A percentile compares a stretch with the other conserved stretches of the same genome.
phyloP scores from a whole-genome alignment of 352 stramenopile species.

The Globisporangium alternatum region DNA sequence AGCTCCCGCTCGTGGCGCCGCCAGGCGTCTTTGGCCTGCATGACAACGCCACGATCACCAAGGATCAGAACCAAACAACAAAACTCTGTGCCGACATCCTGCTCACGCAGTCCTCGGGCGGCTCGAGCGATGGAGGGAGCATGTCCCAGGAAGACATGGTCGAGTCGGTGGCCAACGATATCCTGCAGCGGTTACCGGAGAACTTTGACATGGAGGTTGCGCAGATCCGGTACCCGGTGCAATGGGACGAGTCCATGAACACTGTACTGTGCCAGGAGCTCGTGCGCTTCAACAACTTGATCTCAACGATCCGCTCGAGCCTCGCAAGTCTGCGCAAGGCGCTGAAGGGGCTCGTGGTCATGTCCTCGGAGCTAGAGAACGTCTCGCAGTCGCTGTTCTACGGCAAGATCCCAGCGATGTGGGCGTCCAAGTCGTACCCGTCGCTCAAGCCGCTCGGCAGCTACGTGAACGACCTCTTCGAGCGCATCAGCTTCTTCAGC shows the following conservation, averaged over 20 bases:
- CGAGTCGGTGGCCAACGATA: slow-evolving; percentile 82
- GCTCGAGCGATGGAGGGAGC: slow-evolving; percentile 50
- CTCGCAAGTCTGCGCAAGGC: slow-evolving; percentile 88
- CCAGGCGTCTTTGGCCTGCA: slow-evolving; percentile 93
- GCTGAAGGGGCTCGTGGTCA: slow-evolving; percentile 92
- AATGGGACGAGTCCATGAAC: slow-evolving; percentile 94
- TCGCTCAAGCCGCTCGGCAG: slow-evolving; percentile 91
- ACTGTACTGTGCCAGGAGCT: slow-evolving; percentile 93
- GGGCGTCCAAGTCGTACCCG: slow-evolving; percentile 90
- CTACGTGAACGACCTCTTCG: slow-evolving; percentile 90
- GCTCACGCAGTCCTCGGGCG: slow-evolving; percentile 84
- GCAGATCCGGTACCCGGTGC: slow-evolving; percentile 89
- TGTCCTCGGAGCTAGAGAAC: slow-evolving; percentile 93
- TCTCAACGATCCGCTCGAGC: slow-evolving; percentile 82
- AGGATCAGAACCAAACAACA: slow-evolving; percentile 93
- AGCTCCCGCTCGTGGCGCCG: slow-evolving; percentile 80
- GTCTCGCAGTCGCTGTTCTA: slow-evolving; percentile 91
- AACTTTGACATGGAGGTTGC: slow-evolving; percentile 93
- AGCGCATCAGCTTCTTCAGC: slow-evolving; percentile 89
- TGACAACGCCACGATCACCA: slow-evolving; percentile 94
- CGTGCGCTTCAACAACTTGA: slow-evolving; percentile 92
- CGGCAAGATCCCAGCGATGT: slow-evolving; percentile 90
- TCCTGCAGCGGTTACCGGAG: slow-evolving; percentile 77
- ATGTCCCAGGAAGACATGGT: slow-evolving; percentile 90
- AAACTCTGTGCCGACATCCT: slow-evolving; percentile 92